Evolutionary conservation across 108 stramenopile species (phyloP), one percentile per base, ranked within the genome.

Genomic region (Skeletonema menzelii): DNA sequence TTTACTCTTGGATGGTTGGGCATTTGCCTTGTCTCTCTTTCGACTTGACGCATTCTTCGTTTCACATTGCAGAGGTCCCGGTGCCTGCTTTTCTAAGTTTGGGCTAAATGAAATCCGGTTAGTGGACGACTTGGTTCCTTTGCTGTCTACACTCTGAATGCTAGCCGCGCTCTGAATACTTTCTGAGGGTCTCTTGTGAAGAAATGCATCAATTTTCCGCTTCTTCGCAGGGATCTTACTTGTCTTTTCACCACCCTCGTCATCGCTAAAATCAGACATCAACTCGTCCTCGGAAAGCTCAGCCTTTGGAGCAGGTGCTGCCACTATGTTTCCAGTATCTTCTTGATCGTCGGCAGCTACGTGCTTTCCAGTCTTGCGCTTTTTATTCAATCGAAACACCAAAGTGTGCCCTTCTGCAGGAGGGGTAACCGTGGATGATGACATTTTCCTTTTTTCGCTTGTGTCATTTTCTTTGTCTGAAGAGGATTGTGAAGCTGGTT

Each of bases 261-360:
- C 56, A 38, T 71, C 75, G 56, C 79, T 80, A 38, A 76, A 76
- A 49, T 80, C 75, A 13, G 72, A 78, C 38, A 65, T 75, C 56
- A 80, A 60, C 59, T 80, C 79, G 47, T 80, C 75, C 14, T 80
- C 79, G 27, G 79, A 65, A 37, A 72, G 70, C 31, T 80, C 70
- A 20, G 75, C 53, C 24, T 78, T 42, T 34, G 11, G 17, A 40
- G 42, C 2, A 49, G 72, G 57, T 28, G n/a, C 69, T 38, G 57
- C 27, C 27, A 59, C 34, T 22, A 30, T 11, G 12, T 56, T 26
- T 19, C 38, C 24, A 24, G 56, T 38, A 32, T 62, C 63, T 0
- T 71, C 57, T 56, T 65, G 59, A 38, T 28, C 15, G 35, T 71
- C 70, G 13, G 76, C 69, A 22, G 58, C 60, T 14, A 70, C 55